These are phyloP conservation scores for Starmerella bombicola DNA, from an alignment of 805 yeast species.

Conservation along the genomic window DNA sequence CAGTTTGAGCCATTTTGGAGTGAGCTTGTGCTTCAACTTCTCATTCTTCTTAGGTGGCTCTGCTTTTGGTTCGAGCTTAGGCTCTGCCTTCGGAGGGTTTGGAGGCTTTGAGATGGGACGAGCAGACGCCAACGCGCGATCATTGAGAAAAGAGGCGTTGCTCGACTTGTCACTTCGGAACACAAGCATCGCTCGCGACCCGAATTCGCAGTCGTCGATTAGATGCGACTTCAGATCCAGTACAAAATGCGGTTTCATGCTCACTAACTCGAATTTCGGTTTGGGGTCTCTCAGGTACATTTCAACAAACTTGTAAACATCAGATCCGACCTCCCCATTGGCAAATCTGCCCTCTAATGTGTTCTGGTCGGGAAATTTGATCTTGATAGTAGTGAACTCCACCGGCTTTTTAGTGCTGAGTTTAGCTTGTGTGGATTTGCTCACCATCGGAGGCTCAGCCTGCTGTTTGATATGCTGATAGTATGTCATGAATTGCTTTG, in stretches of 20 bases:
- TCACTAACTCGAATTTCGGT: conserved; percentile 32
- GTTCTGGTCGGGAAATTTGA: conserved; percentile 48
- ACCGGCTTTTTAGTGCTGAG: conserved; percentile 25
- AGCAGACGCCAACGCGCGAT: conserved; percentile 11
- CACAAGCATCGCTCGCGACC: conserved; percentile 36
- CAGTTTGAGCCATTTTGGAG: conserved; percentile 24
- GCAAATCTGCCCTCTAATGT: conserved; percentile 40
- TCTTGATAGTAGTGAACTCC: conserved; percentile 34
- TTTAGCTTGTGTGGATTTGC: conserved; percentile 33
- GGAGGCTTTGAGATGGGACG: neutral
- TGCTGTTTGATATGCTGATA: conserved; percentile 37
- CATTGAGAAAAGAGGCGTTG: conserved; percentile 15
- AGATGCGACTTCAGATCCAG: conserved; percentile 29
- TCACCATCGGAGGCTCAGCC: conserved; percentile 32
- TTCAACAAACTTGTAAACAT: conserved; percentile 28
- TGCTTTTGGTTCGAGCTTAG: neutral
- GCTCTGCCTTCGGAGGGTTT: neutral
- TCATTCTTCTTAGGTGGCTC: neutral
- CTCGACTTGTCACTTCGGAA: conserved; percentile 27
- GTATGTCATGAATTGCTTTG: conserved; percentile 43
- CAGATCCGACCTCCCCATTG: conserved; percentile 34
- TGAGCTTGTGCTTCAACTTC: conserved; percentile 4
- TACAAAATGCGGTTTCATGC: conserved; percentile 38
- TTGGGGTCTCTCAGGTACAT: conserved; percentile 25
- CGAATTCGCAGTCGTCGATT: conserved; percentile 30